These are phyloP conservation scores for Fusarium subtropicale DNA, from an alignment of 2,329 filamentous ascomycete genomes.

Conservation along the genomic window DNA sequence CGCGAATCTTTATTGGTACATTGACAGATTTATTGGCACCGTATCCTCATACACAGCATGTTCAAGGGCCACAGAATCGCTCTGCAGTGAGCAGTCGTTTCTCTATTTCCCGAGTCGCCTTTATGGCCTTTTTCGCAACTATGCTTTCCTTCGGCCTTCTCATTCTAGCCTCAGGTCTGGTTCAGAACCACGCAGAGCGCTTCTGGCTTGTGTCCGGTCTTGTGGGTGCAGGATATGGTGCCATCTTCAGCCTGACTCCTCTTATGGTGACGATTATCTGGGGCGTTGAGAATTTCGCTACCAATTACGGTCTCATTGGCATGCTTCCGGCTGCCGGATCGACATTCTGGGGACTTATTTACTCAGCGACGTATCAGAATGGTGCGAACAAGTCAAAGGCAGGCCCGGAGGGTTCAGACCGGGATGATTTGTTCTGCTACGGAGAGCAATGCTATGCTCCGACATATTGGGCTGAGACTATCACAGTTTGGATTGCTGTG, in stretches of 20 bases:
- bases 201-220: conserved; percentile 89
- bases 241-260: conserved; percentile 87
- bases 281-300: conserved; percentile 98
- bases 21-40: conserved; percentile 88
- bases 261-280: conserved; percentile 97
- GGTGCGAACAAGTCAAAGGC: conserved; percentile 63
- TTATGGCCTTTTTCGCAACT: conserved; percentile 80
- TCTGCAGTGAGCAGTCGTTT: conserved; percentile 55
- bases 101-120: conserved; percentile 79
- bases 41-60: conserved; percentile 69
- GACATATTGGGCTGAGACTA: conserved; percentile 88
- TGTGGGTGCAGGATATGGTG: conserved; percentile 92
- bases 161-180: conserved; percentile 78
- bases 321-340: conserved; percentile 91
- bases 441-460: conserved; percentile 83
- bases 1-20: conserved; percentile 88
- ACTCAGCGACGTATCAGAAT: conserved; percentile 81
- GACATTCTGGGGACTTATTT: conserved; percentile 91
- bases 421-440: conserved; percentile 76
- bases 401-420: conserved; percentile 45
- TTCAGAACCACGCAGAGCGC: conserved; percentile 79
- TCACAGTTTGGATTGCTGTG: conserved; percentile 82
- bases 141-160: conserved; percentile 81
- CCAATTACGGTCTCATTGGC: conserved; percentile 95
- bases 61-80: conserved; percentile 57